Evolutionary conservation across 345 rosid species (phyloP), one percentile per base, ranked within the genome.

Genomic region (Punica granatum): DNA sequence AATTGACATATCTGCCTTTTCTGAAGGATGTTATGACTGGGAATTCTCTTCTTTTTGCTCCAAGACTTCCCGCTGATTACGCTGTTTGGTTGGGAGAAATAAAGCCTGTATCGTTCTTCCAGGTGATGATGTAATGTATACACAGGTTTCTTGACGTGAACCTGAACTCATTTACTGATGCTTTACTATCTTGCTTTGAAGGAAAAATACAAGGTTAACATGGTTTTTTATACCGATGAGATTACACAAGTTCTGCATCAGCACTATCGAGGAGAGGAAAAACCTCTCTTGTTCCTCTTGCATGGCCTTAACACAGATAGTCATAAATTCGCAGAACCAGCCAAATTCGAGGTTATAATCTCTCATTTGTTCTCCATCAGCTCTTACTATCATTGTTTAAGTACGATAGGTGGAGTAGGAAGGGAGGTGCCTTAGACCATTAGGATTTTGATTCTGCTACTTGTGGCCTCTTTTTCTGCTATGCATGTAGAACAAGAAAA

Each of bases 31-130:
- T 92, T 68, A 83, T 73, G 30, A 90, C 84, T 56, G 97, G 98
- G 67, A 79, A 84, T 31, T 87, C 97, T 64, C 75, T 92, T 69
- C 89, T 92, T 42, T 90, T 92, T 74, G 85, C 81, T 62, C 98
- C 98, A 39, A 78, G 94, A 66, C 76, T 92, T 67, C 87, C 97
- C 63, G 80, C 81, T 59, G 96, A 89, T 26, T 88, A 86, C 78
- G 96, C 98, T 70, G 92, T 92, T 48, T 92, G 98, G 96, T 69
- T 89, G 78, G 98, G 98, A 60, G 87, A 88, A 81, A 88, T 92
- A 73, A 86, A 86, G 87, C 81, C 90, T 18, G 59, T 75, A 28
- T 74, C 84, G 0, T 76, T 78, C 81, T 88, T 88, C 66, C 75
- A 89, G 96, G 98, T 92, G 53, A 67, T 64, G 70, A 4, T 13